Conservation (phyloP, 805 yeast species). For the Ogataea glucozyma region DNA sequence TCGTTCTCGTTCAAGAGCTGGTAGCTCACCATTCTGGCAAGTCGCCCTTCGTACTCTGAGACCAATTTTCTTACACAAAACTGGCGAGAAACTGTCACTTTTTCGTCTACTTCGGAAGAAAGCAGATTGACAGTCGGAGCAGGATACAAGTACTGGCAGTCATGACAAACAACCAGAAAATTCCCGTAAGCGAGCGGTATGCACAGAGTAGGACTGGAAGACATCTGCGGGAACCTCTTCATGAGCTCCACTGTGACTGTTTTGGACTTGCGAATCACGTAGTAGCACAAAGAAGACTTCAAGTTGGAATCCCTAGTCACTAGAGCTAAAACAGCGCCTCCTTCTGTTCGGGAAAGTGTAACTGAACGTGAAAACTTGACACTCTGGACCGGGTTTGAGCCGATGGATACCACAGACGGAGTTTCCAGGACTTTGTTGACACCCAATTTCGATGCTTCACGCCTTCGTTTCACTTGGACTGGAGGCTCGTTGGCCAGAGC, state of each 20-base stretch:
- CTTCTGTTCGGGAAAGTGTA: neutral
- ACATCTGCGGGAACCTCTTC: conserved; percentile 17
- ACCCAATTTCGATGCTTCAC: conserved; percentile 11
- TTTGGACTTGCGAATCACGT: conserved; percentile 10
- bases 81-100: conserved; percentile 9
- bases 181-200: conserved; percentile 20
- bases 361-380: conserved; percentile 14
- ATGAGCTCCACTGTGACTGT: conserved; percentile 4
- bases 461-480: conserved; percentile 16
- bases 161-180: conserved; percentile 21
- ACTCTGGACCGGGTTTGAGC: conserved; percentile 15
- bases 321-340: conserved; percentile 19
- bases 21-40: conserved; percentile 12
- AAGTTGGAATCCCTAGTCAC: conserved; percentile 20
- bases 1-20: conserved; percentile 4
- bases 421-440: conserved; percentile 21
- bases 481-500: conserved; percentile 22
- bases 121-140: conserved; percentile 13
- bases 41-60: conserved; percentile 16
- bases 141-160: conserved; percentile 21
- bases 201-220: conserved; percentile 16
- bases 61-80: conserved; percentile 8
- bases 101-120: neutral
- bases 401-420: conserved; percentile 20
- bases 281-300: conserved; percentile 20